Evolutionary conservation across 2,329 filamentous ascomycete species (phyloP).

Genomic region (Botryotinia calthae): DNA sequence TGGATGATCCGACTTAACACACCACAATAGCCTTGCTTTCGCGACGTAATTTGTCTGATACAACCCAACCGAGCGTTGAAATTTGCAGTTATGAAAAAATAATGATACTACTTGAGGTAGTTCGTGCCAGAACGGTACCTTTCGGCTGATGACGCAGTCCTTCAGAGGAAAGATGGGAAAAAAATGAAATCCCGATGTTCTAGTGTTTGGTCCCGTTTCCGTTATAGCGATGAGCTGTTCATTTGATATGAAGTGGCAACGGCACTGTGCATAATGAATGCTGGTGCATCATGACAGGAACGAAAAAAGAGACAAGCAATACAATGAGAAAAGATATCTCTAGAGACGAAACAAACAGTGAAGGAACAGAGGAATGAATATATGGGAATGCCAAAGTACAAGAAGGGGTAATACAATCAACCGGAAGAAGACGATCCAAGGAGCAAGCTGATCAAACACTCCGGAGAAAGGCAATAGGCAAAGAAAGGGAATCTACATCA

Average conservation of each 20-base stretch:
- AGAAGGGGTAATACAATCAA: conserved; percentile 5
- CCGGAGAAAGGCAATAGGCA: neutral
- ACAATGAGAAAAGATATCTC: neutral
- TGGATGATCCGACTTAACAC: neutral
- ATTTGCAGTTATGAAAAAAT: neutral
- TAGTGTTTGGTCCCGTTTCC: neutral
- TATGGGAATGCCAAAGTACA: neutral
- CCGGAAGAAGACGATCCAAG: neutral
- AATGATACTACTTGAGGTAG: neutral
- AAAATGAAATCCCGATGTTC: conserved; percentile 5
- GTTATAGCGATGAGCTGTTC: conserved; percentile 14
- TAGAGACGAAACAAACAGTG: neutral
- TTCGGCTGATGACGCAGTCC: conserved; percentile 10
- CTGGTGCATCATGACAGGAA: conserved; percentile 10
- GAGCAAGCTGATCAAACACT: neutral
- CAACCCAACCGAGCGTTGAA: neutral
- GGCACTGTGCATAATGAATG: neutral
- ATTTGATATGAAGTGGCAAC: conserved; percentile 8
- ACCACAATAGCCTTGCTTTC: conserved; percentile 9
- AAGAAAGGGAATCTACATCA: neutral
- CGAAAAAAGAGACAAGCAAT: neutral
- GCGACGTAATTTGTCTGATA: conserved; percentile 14
- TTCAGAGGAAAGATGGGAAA: neutral
- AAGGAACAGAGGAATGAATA: neutral
- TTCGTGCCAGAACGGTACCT: neutral